A percentile compares a stretch with the other conserved stretches of the same genome.
These are phyloP conservation scores for Cercophora samala DNA, from an alignment of 495 filamentous ascomycete genomes.

Conservation along the genomic window DNA sequence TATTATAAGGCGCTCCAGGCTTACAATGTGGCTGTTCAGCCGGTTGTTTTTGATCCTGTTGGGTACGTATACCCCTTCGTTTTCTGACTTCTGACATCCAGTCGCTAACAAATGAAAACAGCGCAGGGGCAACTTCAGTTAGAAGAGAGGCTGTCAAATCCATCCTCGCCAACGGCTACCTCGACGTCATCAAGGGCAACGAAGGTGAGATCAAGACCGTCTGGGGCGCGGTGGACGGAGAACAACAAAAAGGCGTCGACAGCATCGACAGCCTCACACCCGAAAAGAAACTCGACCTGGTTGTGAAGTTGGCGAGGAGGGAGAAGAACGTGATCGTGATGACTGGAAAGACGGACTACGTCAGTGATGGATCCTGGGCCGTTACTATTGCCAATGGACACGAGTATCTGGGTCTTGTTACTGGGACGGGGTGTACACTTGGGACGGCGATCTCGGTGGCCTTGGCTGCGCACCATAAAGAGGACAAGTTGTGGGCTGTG, in stretches of 20 bases:
- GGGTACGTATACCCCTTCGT: slow-evolving; percentile 44
- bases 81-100: neutral
- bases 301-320: slow-evolving; percentile 60
- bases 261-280: slow-evolving; percentile 58
- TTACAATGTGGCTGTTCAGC: slow-evolving; percentile 71
- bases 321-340: slow-evolving; percentile 77
- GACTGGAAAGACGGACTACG: slow-evolving; percentile 75
- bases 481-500: slow-evolving; percentile 65
- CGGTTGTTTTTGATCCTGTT: slow-evolving; percentile 86
- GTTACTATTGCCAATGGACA: slow-evolving; percentile 74
- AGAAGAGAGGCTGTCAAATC: slow-evolving; percentile 66
- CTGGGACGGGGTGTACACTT: slow-evolving; percentile 83
- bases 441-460: slow-evolving; percentile 72
- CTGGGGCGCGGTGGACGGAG: slow-evolving; percentile 48
- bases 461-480: slow-evolving; percentile 57
- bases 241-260: slow-evolving; percentile 87
- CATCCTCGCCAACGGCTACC: slow-evolving; percentile 71
- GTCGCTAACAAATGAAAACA: slow-evolving; percentile 18
- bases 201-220: slow-evolving; percentile 84
- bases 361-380: slow-evolving; percentile 69
- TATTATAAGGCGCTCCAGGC: slow-evolving; percentile 60
- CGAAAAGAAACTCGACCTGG: slow-evolving; percentile 52
- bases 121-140: slow-evolving; percentile 72
- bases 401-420: slow-evolving; percentile 71
- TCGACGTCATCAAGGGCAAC: slow-evolving; percentile 92